Evolutionary conservation across 2,329 filamentous ascomycete genomes (phyloP).

Genomic region (Knufia fluminis): DNA sequence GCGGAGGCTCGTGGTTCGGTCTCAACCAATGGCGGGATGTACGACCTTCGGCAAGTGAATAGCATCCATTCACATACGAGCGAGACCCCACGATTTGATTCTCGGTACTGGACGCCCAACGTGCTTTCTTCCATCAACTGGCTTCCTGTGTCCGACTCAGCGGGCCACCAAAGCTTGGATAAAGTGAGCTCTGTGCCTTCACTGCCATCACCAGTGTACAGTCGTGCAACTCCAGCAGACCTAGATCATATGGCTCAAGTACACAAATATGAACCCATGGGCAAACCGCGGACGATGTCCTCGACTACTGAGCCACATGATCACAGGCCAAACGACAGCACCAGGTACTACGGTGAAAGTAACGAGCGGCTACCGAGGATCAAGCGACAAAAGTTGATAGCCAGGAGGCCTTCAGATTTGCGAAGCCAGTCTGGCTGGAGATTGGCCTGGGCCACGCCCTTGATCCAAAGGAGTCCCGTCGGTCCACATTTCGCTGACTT

Average conservation of each 20-base stretch:
- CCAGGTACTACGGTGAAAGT: constrained; percentile 26
- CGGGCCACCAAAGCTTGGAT: neutral
- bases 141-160: constrained; percentile 25
- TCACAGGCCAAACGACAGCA: neutral
- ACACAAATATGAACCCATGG: neutral
- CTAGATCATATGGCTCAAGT: neutral
- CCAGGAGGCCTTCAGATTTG: constrained; percentile 1
- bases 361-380: constrained; percentile 23
- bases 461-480: neutral
- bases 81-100: neutral
- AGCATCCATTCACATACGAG: neutral
- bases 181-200: neutral
- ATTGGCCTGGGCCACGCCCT: neutral
- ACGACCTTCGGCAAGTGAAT: neutral
- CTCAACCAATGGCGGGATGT: neutral
- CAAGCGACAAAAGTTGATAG: constrained; percentile 13
- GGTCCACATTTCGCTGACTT: neutral
- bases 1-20: neutral
- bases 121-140: constrained; percentile 30
- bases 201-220: constrained; percentile 6
- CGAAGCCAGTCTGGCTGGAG: neutral
- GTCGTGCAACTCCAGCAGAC: neutral
- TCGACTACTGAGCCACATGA: neutral
- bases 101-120: constrained; percentile 11
- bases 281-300: neutral